These are phyloP conservation scores for Mycena sp. DNA, from an alignment of 1,284 basidiomycete genomes.

Conservation along the genomic window DNA sequence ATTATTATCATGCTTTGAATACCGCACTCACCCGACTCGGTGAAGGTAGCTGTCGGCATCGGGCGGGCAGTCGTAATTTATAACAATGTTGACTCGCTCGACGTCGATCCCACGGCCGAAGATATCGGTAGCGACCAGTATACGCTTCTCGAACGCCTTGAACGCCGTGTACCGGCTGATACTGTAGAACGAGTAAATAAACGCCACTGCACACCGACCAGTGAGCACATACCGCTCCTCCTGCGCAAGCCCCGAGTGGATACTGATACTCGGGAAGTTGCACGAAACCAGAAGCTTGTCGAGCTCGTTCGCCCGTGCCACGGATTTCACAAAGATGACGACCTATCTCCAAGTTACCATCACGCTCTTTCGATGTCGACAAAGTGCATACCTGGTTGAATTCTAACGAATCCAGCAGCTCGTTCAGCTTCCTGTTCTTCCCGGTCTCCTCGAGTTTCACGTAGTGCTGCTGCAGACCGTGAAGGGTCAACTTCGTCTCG, in stretches of 20 bases:
- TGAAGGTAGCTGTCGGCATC: conserved; percentile 99
- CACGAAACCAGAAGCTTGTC: conserved; percentile 97
- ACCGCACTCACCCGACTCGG: conserved; percentile 86
- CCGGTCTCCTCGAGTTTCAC: conserved; percentile 94
- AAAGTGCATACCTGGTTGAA: conserved; percentile 88
- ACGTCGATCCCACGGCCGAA: conserved; percentile 98
- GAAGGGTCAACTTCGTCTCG: conserved; percentile 98
- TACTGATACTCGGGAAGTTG: conserved; percentile 98
- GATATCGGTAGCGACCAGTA: conserved; percentile 97
- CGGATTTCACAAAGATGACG: conserved; percentile 99
- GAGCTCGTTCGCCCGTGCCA: conserved; percentile 94
- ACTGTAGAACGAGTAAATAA: conserved; percentile 52
- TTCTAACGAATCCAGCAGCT: conserved; percentile 94
- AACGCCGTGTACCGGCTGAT: conserved; percentile 99
- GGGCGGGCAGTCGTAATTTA: conserved; percentile 95
- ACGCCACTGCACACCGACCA: not conserved
- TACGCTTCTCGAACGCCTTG: conserved; percentile 99
- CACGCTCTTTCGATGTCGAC: not conserved
- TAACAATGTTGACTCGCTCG: conserved; percentile 96
- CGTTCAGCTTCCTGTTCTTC: conserved; percentile 99
- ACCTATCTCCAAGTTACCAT: conserved; percentile 66
- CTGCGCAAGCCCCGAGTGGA: conserved; percentile 94
- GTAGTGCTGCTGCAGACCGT: conserved; percentile 99
- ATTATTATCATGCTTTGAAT: not conserved
- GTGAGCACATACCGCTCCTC: conserved; percentile 86